Percentiles rank a stretch among this genome's conserved stretches.
Conservation (phyloP, 2,329 filamentous ascomycete genomes). For the Pleomassaria siparia region DNA sequence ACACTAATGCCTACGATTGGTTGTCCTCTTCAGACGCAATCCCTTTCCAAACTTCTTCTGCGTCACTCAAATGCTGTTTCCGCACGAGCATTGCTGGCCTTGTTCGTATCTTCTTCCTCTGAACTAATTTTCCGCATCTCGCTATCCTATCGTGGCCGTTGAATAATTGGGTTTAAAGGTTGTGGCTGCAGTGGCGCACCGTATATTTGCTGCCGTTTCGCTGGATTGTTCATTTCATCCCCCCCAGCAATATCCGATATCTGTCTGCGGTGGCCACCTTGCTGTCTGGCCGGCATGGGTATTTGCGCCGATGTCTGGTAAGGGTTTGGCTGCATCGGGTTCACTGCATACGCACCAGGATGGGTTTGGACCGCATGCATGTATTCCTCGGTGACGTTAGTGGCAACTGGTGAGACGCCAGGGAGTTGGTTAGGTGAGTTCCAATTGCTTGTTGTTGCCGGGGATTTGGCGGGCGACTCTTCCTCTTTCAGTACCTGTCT, state of each 20-base stretch:
- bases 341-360: slow-evolving; percentile 42
- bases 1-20: not conserved
- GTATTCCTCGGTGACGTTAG: slow-evolving; percentile 50
- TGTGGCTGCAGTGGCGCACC: slow-evolving; percentile 44
- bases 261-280: slow-evolving; percentile 53
- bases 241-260: slow-evolving; percentile 63
- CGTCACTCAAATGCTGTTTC: not conserved
- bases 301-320: slow-evolving; percentile 45
- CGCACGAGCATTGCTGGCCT: not conserved
- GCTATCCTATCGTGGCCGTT: slow-evolving; percentile 45
- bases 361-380: slow-evolving; percentile 47
- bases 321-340: slow-evolving; percentile 35
- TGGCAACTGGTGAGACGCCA: slow-evolving; percentile 59
- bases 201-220: slow-evolving; percentile 63
- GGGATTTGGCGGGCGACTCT: slow-evolving; percentile 63
- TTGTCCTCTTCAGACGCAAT: too few species aligned
- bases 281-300: slow-evolving; percentile 36
- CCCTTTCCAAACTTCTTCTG: not conserved
- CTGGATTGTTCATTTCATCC: slow-evolving; percentile 52
- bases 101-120: not conserved
- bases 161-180: slow-evolving; percentile 49
- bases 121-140: not conserved
- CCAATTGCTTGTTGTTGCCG: slow-evolving; percentile 63
- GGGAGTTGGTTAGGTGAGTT: slow-evolving; percentile 63
- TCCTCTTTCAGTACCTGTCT: slow-evolving; percentile 63